phyloP scores from a whole-genome alignment of 1,139 yeast genomes.

The Diutina siamensis region DNA sequence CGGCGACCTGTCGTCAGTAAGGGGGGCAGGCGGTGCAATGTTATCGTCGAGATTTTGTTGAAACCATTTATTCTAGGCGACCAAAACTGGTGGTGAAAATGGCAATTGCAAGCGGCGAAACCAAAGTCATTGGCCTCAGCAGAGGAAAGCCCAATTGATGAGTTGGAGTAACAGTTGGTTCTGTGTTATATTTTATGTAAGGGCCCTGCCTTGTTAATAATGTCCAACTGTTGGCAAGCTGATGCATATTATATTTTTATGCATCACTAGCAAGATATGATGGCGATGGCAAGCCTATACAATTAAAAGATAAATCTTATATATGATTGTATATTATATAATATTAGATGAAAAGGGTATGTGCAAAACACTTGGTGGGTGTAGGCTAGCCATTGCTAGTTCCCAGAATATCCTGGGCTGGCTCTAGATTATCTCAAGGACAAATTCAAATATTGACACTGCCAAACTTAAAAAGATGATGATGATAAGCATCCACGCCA shows the following conservation, averaged over 20 bases:
- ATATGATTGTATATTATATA: background rate
- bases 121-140: background rate
- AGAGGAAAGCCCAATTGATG: background rate
- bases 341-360: background rate
- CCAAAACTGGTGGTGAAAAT: too few relatives aligned
- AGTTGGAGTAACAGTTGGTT: background rate
- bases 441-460: slow-evolving; percentile 42
- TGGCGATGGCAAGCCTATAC: background rate
- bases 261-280: too few relatives aligned
- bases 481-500: slow-evolving; percentile 81
- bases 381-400: background rate
- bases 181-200: background rate
- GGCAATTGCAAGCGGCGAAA: background rate
- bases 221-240: too few relatives aligned
- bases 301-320: background rate
- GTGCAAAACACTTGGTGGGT: too few relatives aligned
- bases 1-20: too few relatives aligned
- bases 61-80: too few relatives aligned
- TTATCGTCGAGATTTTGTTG: too few relatives aligned
- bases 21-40: too few relatives aligned
- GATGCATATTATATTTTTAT: too few relatives aligned
- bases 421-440: slow-evolving; percentile 16
- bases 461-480: slow-evolving; percentile 70
- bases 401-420: too few relatives aligned
- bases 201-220: background rate